Base-by-base conservation (phyloP, 1,284 basidiomycete species). In the Papiliotrema terrestris region DNA sequence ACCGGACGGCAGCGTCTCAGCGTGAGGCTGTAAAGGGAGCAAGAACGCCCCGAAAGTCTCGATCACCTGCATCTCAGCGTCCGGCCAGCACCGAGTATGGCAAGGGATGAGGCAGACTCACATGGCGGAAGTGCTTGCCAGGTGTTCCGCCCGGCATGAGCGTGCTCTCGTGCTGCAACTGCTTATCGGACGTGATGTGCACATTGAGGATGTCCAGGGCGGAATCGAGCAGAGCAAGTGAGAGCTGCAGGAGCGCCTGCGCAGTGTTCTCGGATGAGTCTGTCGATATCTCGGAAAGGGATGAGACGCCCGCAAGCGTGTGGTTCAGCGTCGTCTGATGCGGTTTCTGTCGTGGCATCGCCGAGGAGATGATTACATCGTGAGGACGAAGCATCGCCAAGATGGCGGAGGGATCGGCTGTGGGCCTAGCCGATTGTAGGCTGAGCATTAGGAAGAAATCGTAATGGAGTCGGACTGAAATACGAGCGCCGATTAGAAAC, bases 121-220 rank as follows among this genome's bases (percentile, higher is more conserved):
- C 73, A 62, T 75, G 73, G 9, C 73, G 62, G 50, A 75, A 67
- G 54, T 75, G 73, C 49, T 74, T 74, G 3, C 73, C 73, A 0
- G 71, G 36, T 8, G 68, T 68, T 3, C 71, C 72, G 0, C 73
- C 73, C 13, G 72, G 71, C 49, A 75, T 68, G 19, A 75, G 51
- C 13, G 49, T 42, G 47, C 67, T 70, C 22, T 60, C 50, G 32
- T 66, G 61, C n/a, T 11, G 42, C 14, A 75, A 54, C 52, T 73
- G 65, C 17, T 54, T 58, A 50, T 74, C 70, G 2, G 51, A 49
- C 19, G 49, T 49, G 20, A 73, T 56, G 49, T 65, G 55, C 1
- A 51, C 25, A 23, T 47, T 42, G 2, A 75, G 59, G 2, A 75
- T 57, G 46, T 73, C 67, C 19, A 71, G 50, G 1, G 67, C 70